These are phyloP conservation scores for Porphyridium purpureum DNA, from an alignment of 23 red algal genomes.

Conservation along the genomic window DNA sequence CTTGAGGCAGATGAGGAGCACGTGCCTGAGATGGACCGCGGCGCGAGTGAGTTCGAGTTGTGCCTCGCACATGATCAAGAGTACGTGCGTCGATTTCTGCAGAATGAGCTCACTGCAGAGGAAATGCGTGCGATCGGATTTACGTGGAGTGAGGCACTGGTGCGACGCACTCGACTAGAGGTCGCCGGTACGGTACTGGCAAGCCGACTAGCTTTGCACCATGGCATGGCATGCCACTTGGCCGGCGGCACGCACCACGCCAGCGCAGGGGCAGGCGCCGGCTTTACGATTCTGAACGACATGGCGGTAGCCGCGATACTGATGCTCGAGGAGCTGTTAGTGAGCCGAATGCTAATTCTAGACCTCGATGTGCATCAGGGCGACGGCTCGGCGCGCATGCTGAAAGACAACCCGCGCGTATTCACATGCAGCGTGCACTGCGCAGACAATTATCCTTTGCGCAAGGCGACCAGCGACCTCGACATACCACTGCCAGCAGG, in stretches of 20 bases:
- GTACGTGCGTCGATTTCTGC: background rate
- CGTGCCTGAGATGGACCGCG: background rate
- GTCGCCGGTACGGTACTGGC: slow-evolving; percentile 6
- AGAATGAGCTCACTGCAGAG: background rate
- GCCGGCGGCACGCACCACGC: slow-evolving; percentile 33
- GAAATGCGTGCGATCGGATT: slow-evolving; percentile 2
- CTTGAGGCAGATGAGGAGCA: background rate
- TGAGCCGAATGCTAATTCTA: slow-evolving; percentile 10
- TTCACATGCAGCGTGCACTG: slow-evolving; percentile 17
- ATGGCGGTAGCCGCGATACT: slow-evolving; percentile 12
- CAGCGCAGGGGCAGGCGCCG: slow-evolving; percentile 4
- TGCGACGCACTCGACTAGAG: slow-evolving; percentile 6
- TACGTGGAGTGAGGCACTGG: background rate
- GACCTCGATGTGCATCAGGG: slow-evolving; percentile 58
- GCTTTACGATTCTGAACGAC: slow-evolving; percentile 20
- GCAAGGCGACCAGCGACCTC: slow-evolving; percentile 1
- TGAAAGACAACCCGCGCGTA: slow-evolving; percentile 2
- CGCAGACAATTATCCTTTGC: slow-evolving; percentile 8
- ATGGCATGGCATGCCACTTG: slow-evolving; percentile 3
- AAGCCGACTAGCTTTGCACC: background rate
- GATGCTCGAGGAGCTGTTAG: background rate
- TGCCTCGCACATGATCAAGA: background rate
- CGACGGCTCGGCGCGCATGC: slow-evolving; percentile 26
- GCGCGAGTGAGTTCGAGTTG: background rate
- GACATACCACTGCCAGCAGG: slow-evolving; percentile 15